Percentiles rank a stretch among this genome's conserved stretches.
These are phyloP conservation scores for Annona squamosa DNA, from an alignment of 164 flowering plant genomes.

Conservation along the genomic window DNA sequence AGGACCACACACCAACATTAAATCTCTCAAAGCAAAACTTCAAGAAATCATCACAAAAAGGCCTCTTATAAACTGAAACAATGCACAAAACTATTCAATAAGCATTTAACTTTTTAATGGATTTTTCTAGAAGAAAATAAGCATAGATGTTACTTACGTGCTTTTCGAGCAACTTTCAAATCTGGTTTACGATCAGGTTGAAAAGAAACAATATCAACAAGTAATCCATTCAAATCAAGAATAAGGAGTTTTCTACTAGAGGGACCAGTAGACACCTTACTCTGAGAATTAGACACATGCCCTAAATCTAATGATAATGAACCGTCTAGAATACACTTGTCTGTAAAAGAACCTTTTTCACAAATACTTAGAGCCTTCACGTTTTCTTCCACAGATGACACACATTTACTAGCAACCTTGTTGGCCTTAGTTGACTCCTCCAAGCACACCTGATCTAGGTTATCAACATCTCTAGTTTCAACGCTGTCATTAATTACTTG, in stretches of 20 bases:
- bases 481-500: neutral
- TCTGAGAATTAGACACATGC: constrained; percentile 5
- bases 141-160: constrained; percentile 31
- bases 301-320: neutral
- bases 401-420: neutral
- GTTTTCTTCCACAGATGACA: constrained; percentile 1
- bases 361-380: neutral
- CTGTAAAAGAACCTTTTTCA: constrained; percentile 4
- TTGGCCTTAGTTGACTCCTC: constrained; percentile 1
- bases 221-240: constrained; percentile 87
- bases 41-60: constrained; percentile 65
- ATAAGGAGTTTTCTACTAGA: constrained; percentile 60
- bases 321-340: neutral
- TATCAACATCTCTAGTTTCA: neutral
- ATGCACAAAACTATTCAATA: neutral
- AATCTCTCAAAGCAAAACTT: constrained; percentile 79
- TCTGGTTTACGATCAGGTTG: constrained; percentile 41
- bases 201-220: constrained; percentile 56
- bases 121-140: neutral
- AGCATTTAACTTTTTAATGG: neutral
- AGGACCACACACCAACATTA: constrained; percentile 83
- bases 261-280: constrained; percentile 7
- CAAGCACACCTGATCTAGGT: neutral
- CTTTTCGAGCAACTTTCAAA: constrained; percentile 33
- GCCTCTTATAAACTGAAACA: constrained; percentile 75